phyloP scores from a whole-genome alignment of 495 filamentous ascomycete genomes.

The Aspergillus egyptiacus region DNA sequence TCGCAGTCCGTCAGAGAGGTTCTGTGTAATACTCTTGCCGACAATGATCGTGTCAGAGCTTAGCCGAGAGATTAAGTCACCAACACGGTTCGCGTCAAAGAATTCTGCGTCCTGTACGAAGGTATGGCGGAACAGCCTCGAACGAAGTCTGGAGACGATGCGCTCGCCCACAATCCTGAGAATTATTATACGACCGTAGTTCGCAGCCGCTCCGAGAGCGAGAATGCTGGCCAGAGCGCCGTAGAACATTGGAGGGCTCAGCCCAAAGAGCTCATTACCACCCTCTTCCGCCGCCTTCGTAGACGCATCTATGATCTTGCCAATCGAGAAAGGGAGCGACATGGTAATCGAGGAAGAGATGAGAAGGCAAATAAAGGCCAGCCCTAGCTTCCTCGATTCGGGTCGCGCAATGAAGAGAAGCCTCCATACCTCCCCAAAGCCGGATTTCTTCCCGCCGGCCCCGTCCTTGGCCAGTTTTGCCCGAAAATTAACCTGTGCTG shows the following conservation, averaged over 20 bases:
- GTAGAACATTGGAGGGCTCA: slow-evolving; percentile 73
- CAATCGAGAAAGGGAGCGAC: slow-evolving; percentile 92
- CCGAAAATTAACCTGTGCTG: slow-evolving; percentile 83
- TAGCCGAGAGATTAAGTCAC: slow-evolving; percentile 89
- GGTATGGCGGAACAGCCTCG: slow-evolving; percentile 82
- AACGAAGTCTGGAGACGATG: slow-evolving; percentile 82
- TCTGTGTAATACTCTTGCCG: slow-evolving; percentile 96
- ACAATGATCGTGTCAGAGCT: slow-evolving; percentile 96
- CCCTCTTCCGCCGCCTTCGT: slow-evolving; percentile 50
- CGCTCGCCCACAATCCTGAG: slow-evolving; percentile 93
- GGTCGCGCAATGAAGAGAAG: slow-evolving; percentile 83
- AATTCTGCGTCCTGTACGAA: slow-evolving; percentile 96
- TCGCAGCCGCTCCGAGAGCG: slow-evolving; percentile 70
- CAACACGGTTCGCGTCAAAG: slow-evolving; percentile 95
- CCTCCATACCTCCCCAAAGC: slow-evolving; percentile 73
- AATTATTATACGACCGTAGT: slow-evolving; percentile 90
- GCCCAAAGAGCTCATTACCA: slow-evolving; percentile 58
- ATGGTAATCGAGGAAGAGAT: slow-evolving; percentile 87
- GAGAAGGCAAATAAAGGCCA: slow-evolving; percentile 77
- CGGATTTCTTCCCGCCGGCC: slow-evolving; percentile 53
- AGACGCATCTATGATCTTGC: slow-evolving; percentile 86
- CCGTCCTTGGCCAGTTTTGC: slow-evolving; percentile 81
- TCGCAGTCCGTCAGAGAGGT: slow-evolving; percentile 87
- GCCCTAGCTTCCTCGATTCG: slow-evolving; percentile 68
- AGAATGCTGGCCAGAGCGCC: slow-evolving; percentile 63